Base-by-base conservation (phyloP, 2,329 filamentous ascomycete species). In the Verticillium longisporum region DNA sequence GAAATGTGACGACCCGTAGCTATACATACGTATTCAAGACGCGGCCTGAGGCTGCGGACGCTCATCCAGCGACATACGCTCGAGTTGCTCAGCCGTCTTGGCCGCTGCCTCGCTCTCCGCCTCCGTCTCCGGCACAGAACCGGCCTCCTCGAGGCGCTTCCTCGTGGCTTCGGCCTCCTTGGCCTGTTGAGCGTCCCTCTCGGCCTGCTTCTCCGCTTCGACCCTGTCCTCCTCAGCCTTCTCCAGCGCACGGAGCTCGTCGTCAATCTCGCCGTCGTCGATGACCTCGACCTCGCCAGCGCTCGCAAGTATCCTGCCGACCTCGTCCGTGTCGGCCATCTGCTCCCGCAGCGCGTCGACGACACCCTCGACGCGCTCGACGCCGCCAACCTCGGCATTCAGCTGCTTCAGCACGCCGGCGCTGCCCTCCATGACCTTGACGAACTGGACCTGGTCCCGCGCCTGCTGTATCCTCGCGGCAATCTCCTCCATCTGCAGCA, bases 381-480 rank as follows among this genome's bases (percentile, higher is more conserved):
- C 83, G 1, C 91, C 90, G 55, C 95, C 95, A 26, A 92, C 83
- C 70, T 91, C 85, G 56, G 83, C 81, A 70, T 97, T 92, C 34
- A 99, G 80, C 32, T 78, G 80, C 66, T 84, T 83, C 37, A 99
- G 81, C 1, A 90, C 91, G 37, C 82, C 82, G 0, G 89, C 85
- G 64, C 91, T 92, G 15, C 87, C 83, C 69, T 92, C 86, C 88
- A 99, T 93, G 6, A 92, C 88, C 62, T 84, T 83, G 9, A 98
- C 86, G 14, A 97, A 83, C 67, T 92, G 89, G 9, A 96, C 86
- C 65, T 97, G 91, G 73, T 93, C 90, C 0, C 87, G 83, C 0
- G 95, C 95, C 73, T 94, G 88, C 71, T 97, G 88, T 59, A 99
- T 90, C 70, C 88, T 90, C n/a, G 82, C 75, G 60, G 92, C 90